Conservation (phyloP, 2,329 filamentous ascomycete genomes). For the Fusarium vanettenii region DNA sequence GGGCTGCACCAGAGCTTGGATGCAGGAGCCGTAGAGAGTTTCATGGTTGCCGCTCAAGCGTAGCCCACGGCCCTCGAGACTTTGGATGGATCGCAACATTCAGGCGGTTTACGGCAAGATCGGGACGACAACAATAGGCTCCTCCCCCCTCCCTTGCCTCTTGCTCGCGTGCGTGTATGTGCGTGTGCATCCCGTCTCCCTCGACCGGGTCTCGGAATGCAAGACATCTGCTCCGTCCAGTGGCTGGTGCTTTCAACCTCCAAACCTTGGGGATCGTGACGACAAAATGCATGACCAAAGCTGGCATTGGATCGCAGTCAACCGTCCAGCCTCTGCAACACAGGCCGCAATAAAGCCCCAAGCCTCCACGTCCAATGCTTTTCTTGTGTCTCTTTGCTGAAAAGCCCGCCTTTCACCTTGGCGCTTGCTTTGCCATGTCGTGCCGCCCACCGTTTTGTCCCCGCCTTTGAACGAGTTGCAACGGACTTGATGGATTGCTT, state of each 20-base stretch:
- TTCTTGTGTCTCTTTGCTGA: background rate
- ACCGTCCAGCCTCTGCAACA: constrained; percentile 9
- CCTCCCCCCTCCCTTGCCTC: background rate
- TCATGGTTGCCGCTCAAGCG: constrained; percentile 36
- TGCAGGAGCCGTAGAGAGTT: constrained; percentile 36
- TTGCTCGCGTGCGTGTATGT: constrained; percentile 18
- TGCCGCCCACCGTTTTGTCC: background rate
- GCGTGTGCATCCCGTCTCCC: constrained; percentile 18
- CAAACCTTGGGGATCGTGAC: background rate
- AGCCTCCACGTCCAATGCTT: background rate
- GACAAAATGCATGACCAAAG: background rate
- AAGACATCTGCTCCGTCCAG: constrained; percentile 13
- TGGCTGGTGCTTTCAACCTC: constrained; percentile 23
- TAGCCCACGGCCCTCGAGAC: constrained; percentile 1
- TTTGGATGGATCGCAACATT: background rate
- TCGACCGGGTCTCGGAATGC: constrained; percentile 7
- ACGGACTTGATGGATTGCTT: constrained; percentile 22
- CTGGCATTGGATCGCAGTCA: background rate
- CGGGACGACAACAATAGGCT: background rate
- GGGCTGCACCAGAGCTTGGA: constrained; percentile 23
- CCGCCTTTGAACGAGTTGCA: constrained; percentile 1
- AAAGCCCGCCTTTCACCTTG: background rate
- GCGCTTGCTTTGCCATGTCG: background rate
- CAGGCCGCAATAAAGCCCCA: constrained; percentile 3
- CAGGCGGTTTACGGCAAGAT: background rate